phyloP scores from a whole-genome alignment of 2,329 filamentous ascomycete genomes.

The Colletotrichum lupini region DNA sequence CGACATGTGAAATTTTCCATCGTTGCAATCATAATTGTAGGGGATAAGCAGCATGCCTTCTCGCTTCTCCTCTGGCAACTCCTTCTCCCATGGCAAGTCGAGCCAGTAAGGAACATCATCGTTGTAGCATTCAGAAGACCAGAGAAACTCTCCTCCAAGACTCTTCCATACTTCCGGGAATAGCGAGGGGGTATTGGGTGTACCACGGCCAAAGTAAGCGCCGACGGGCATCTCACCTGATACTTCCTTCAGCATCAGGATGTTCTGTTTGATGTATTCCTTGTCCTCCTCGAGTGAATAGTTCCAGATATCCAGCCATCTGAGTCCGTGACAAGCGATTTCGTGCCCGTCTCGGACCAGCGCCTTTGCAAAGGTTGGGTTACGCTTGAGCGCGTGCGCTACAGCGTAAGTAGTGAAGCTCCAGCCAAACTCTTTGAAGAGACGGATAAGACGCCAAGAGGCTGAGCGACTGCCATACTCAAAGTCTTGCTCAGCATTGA shows the following conservation, averaged over 20 bases:
- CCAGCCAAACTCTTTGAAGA: conserved; percentile 54
- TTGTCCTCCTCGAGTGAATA: conserved; percentile 49
- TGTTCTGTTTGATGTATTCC: conserved; percentile 51
- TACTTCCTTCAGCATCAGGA: conserved; percentile 46
- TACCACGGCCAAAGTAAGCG: conserved; percentile 48
- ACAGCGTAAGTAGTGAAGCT: conserved; percentile 55
- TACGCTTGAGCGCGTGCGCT: conserved; percentile 51
- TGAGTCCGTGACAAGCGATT: conserved; percentile 52
- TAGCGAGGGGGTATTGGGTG: conserved; percentile 41
- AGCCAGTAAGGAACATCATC: conserved; percentile 44
- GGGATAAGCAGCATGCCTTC: conserved; percentile 52
- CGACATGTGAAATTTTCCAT: conserved; percentile 56
- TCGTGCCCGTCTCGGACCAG: conserved; percentile 53
- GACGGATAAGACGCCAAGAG: conserved; percentile 51
- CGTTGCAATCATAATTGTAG: conserved; percentile 52
- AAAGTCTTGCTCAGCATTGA: conserved; percentile 41
- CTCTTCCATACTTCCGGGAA: conserved; percentile 44
- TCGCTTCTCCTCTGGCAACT: conserved; percentile 42
- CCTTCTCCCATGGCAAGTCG: conserved; percentile 43
- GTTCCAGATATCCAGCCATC: conserved; percentile 56
- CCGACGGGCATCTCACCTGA: conserved; percentile 47
- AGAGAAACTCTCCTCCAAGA: conserved; percentile 41
- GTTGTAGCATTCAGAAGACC: conserved; percentile 44
- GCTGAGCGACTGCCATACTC: conserved; percentile 40
- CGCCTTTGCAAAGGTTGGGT: conserved; percentile 51